A percentile compares a stretch with the other conserved stretches of the same genome.
phyloP scores from a whole-genome alignment of 192 early-diverging fungal species.

The Phlyctochytrium planicorne region DNA sequence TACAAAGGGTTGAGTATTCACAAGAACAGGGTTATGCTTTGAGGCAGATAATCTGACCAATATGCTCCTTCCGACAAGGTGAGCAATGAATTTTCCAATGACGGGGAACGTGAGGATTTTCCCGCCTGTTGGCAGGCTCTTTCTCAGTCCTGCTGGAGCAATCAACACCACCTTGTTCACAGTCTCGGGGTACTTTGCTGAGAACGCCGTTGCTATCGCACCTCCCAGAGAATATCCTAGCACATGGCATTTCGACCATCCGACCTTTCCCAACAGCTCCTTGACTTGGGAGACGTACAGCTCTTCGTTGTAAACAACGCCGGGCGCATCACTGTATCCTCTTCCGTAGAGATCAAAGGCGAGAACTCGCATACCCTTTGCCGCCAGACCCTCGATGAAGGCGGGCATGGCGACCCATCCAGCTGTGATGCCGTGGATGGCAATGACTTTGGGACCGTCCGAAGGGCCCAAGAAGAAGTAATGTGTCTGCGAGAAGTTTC shows the following conservation, averaged over 20 bases:
- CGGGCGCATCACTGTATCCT: constrained; percentile 48
- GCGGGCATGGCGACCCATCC: constrained; percentile 14
- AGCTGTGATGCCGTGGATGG: constrained; percentile 42
- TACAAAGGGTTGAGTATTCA: too few relatives aligned
- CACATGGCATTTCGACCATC: constrained; percentile 37
- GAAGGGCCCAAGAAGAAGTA: constrained; percentile 44
- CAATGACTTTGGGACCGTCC: constrained; percentile 15
- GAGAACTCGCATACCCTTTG: constrained; percentile 40
- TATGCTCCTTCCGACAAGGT: too few relatives aligned
- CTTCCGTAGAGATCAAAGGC: constrained; percentile 52
- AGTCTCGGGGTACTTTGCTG: constrained; percentile 38
- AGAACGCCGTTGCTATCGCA: constrained; percentile 46
- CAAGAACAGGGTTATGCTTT: too few relatives aligned
- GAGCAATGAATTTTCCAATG: too few relatives aligned
- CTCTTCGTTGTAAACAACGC: constrained; percentile 29
- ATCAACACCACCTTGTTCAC: constrained; percentile 42
- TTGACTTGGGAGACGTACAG: constrained; percentile 43
- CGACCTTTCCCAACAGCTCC: constrained; percentile 42
- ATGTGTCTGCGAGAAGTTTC: too few relatives aligned
- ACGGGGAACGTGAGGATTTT: too few relatives aligned
- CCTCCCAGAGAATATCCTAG: constrained; percentile 51
- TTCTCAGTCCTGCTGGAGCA: constrained; percentile 50
- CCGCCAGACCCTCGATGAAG: constrained; percentile 27
- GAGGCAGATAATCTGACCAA: too few relatives aligned
- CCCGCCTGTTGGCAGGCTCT: background rate